These are phyloP conservation scores for Cordyceps javanica DNA, from an alignment of 2,329 filamentous ascomycete species.

Conservation along the genomic window DNA sequence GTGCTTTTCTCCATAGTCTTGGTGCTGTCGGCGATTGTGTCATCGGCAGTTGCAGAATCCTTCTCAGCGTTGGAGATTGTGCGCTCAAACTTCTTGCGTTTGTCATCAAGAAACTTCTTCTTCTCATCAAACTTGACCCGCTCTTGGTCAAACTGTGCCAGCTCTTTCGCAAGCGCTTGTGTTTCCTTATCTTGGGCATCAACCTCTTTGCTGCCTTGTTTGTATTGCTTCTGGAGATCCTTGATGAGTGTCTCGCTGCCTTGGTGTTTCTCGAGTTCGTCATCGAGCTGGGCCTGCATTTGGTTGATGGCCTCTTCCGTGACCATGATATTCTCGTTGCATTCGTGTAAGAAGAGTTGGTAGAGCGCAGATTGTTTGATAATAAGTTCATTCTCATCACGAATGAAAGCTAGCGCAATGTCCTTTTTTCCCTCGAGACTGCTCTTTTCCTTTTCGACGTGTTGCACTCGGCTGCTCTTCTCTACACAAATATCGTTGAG, in stretches of 20 bases:
- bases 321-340: conserved; percentile 79
- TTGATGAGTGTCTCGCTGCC: conserved; percentile 89
- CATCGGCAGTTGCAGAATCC: conserved; percentile 66
- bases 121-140: conserved; percentile 97
- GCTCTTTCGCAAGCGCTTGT: conserved; percentile 74
- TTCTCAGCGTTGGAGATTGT: conserved; percentile 71
- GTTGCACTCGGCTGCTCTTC: conserved; percentile 91
- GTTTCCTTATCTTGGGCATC: conserved; percentile 76
- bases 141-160: conserved; percentile 92
- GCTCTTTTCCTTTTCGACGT: conserved; percentile 96
- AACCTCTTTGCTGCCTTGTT: conserved; percentile 74
- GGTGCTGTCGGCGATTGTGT: conserved; percentile 69
- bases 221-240: conserved; percentile 77
- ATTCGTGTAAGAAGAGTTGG: conserved; percentile 84
- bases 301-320: conserved; percentile 87
- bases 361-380: conserved; percentile 88
- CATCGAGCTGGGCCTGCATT: conserved; percentile 79
- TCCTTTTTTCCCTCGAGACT: conserved; percentile 94
- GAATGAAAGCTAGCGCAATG: conserved; percentile 80
- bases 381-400: conserved; percentile 87
- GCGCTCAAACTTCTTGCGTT: conserved; percentile 94
- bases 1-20: conserved; percentile 72
- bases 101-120: conserved; percentile 83
- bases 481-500: conserved; percentile 93
- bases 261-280: conserved; percentile 85